These are phyloP conservation scores for Avena eriantha DNA, from an alignment of 176 grass and related monocot species.

Conservation along the genomic window DNA sequence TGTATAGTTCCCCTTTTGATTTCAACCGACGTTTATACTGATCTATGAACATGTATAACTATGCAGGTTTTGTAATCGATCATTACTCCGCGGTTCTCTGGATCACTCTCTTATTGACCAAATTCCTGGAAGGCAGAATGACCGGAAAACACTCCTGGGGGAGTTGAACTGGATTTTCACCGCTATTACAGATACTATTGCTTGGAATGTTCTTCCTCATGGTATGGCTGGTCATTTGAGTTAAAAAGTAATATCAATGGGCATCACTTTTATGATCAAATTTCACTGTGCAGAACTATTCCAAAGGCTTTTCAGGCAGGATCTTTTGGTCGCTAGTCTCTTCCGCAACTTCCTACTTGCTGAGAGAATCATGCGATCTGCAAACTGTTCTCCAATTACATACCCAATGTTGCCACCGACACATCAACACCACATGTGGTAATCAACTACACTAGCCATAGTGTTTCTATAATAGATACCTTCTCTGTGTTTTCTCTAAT, in stretches of 20 bases:
- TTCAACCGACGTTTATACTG: slow-evolving; percentile 26
- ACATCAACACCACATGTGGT: slow-evolving; percentile 99
- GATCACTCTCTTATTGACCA: slow-evolving; percentile 69
- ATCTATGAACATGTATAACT: slow-evolving; percentile 28
- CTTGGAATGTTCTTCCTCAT: slow-evolving; percentile 99
- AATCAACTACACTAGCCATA: slow-evolving; percentile 36
- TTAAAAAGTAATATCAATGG: background rate
- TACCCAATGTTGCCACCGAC: slow-evolving; percentile 81
- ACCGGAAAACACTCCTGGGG: slow-evolving; percentile 95
- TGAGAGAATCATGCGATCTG: slow-evolving; percentile 96
- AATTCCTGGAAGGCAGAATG: slow-evolving; percentile 98
- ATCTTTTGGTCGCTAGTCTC: slow-evolving; percentile 96
- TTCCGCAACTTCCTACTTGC: slow-evolving; percentile 99
- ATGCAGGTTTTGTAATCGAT: slow-evolving; percentile 86
- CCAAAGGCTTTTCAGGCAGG: slow-evolving; percentile 96
- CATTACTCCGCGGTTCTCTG: slow-evolving; percentile 78
- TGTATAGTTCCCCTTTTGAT: background rate
- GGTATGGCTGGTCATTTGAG: slow-evolving; percentile 53
- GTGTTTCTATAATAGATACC: slow-evolving; percentile 23
- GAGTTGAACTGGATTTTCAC: slow-evolving; percentile 99
- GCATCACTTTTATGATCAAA: slow-evolving; percentile 45
- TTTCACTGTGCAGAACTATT: slow-evolving; percentile 80
- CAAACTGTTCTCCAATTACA: slow-evolving; percentile 93
- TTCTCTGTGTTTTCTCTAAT: slow-evolving; percentile 34
- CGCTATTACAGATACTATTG: slow-evolving; percentile 95